Conservation (phyloP, 1,284 basidiomycete species). For the Marasmius sp. region DNA sequence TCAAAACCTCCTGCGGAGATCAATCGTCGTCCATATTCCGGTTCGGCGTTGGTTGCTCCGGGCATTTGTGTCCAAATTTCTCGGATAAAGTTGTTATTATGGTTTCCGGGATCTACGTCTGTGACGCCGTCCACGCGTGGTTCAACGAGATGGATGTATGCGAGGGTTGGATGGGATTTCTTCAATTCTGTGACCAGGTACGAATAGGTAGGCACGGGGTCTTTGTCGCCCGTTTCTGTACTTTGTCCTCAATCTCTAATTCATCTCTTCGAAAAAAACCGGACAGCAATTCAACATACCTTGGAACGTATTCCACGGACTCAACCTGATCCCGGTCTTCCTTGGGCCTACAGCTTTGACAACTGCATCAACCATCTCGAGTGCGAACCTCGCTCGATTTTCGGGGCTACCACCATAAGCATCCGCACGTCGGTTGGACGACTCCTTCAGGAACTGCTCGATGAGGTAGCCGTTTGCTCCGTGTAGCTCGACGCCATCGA, state of each 20-base stretch:
- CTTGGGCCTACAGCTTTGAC: conserved; percentile 28
- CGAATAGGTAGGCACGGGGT: conserved; percentile 43
- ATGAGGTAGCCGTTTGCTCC: conserved; percentile 34
- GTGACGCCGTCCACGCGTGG: conserved; percentile 28
- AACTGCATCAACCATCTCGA: conserved; percentile 37
- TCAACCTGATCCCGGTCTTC: conserved; percentile 46
- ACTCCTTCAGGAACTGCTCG: conserved; percentile 37
- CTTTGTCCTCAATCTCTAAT: too few species aligned
- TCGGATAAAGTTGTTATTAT: conserved; percentile 36
- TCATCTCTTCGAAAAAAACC: background rate
- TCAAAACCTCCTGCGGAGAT: conserved; percentile 49
- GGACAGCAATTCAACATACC: too few species aligned
- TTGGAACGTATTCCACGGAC: conserved; percentile 48
- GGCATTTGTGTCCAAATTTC: conserved; percentile 27
- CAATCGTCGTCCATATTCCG: conserved; percentile 32
- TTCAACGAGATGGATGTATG: conserved; percentile 44
- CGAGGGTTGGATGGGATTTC: conserved; percentile 42
- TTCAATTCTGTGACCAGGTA: conserved; percentile 32
- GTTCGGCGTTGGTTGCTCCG: conserved; percentile 14
- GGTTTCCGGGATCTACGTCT: conserved; percentile 12
- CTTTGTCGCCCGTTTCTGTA: conserved; percentile 41
- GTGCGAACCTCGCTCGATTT: conserved; percentile 42
- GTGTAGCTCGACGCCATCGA: conserved; percentile 33
- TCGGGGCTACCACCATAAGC: conserved; percentile 46
- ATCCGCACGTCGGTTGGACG: conserved; percentile 46